These are phyloP conservation scores for Hyaloscypha variabilis DNA, from an alignment of 495 filamentous ascomycete species.

Conservation along the genomic window DNA sequence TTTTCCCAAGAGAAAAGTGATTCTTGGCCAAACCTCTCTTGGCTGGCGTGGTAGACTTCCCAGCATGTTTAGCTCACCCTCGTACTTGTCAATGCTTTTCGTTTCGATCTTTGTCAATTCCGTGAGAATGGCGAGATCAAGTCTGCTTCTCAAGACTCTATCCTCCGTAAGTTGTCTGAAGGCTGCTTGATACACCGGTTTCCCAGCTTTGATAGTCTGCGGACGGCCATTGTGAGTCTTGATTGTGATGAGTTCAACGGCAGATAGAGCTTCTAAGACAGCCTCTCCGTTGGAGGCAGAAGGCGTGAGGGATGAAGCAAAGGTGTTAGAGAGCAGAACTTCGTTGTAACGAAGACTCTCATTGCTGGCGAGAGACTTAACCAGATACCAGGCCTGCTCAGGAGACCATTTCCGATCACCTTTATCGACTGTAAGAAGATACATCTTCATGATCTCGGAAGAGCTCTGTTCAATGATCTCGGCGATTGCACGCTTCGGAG, in stretches of 20 bases:
- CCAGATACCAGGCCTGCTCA: conserved; percentile 88
- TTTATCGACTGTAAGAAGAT: conserved; percentile 60
- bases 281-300: conserved; percentile 58
- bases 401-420: conserved; percentile 68
- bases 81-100: conserved; percentile 73
- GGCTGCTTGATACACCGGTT: conserved; percentile 85
- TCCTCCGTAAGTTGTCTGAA: conserved; percentile 75
- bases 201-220: conserved; percentile 72
- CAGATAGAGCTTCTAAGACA: conserved; percentile 77
- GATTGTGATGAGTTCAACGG: conserved; percentile 85
- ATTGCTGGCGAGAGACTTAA: conserved; percentile 68
- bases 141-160: conserved; percentile 66
- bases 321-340: conserved; percentile 73
- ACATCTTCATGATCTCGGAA: conserved; percentile 92
- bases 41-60: conserved; percentile 63
- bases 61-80: conserved; percentile 74
- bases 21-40: conserved; percentile 58
- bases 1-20: conserved; percentile 74
- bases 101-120: conserved; percentile 74
- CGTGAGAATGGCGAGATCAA: conserved; percentile 72
- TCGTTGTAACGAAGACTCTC: conserved; percentile 78
- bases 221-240: conserved; percentile 75
- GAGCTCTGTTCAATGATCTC: conserved; percentile 89
- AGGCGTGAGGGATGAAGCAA: conserved; percentile 52
- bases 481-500: conserved; percentile 76